phyloP scores from a whole-genome alignment of 805 yeast genomes.

The Cyberlindnera samutprakarnensis region DNA sequence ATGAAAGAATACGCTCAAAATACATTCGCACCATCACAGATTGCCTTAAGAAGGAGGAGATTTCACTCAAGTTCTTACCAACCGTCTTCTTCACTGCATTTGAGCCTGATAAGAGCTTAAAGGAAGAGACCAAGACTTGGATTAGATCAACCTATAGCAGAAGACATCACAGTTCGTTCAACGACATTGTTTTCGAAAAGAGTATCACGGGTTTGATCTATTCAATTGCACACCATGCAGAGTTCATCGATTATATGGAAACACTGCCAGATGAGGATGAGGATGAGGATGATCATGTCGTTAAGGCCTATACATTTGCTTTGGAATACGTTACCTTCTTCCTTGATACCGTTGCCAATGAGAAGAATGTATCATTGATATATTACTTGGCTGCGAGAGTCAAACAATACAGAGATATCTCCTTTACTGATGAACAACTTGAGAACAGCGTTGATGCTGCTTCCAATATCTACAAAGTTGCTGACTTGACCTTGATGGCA shows the following conservation, averaged over 20 bases:
- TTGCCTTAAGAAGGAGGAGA: conserved; percentile 38
- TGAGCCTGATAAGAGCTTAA: conserved; percentile 55
- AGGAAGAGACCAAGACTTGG: conserved; percentile 58
- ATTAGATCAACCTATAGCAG: conserved; percentile 46
- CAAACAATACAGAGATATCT: conserved; percentile 66
- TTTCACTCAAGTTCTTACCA: conserved; percentile 63
- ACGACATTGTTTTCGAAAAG: conserved; percentile 52
- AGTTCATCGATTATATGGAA: conserved; percentile 38
- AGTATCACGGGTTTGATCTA: conserved; percentile 61
- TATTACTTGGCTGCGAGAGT: conserved; percentile 73
- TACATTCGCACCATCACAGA: conserved; percentile 46
- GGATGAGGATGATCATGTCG: conserved; percentile 11
- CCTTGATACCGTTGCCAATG: conserved; percentile 50
- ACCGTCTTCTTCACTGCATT: conserved; percentile 66
- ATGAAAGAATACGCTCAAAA: conserved; percentile 42
- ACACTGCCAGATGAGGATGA: conserved; percentile 16
- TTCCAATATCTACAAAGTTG: conserved; percentile 48
- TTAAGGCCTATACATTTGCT: conserved; percentile 45
- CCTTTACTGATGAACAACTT: conserved; percentile 28
- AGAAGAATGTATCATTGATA: conserved; percentile 62
- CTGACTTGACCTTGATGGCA: conserved; percentile 67
- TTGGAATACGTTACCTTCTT: conserved; percentile 54
- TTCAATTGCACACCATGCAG: conserved; percentile 68
- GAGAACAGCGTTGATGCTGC: conserved; percentile 21
- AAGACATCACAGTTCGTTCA: conserved; percentile 24